Base-by-base conservation (phyloP, 306 rosid genomes). In the Nissolia schottii region DNA sequence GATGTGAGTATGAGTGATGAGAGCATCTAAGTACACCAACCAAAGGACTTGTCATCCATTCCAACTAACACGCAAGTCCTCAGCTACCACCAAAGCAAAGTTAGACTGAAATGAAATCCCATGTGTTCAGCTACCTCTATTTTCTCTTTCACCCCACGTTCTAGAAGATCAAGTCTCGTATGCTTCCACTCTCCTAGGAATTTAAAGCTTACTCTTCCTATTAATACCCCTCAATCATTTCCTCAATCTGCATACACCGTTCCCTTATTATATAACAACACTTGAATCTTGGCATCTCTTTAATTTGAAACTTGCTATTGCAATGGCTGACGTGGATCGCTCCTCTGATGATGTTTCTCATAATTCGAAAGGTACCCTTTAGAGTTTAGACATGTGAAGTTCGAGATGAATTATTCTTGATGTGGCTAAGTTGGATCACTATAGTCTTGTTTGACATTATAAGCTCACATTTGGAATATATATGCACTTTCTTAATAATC, bases 11-110 rank as follows among this genome's bases (percentile, higher is more conserved):
- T 14, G 18, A 25, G 6, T 27, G 24, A n/a, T n/a, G n/a, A n/a
- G n/a, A 45, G 51, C 69, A 40, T 1, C 43, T 37, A 38, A n/a
- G n/a, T n/a, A 16, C 43, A 40, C 5, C 48, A 14, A n/a, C n/a
- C 59, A 34, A 2, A 13, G 20, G 45, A 55, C 32, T 46, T 57
- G 45, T 41, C 13, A 24, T 31, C 11, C 13, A 67, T 6, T 20
- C 82, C 84, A 79, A 67, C 90, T 15, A 74, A 83, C 85, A 53
- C 73, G 13, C 24, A 19, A 67, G 79, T 32, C 19, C 38, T 72
- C 93, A 90, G 66, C 96, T 38, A 90, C 92, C 93, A 22, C n/a
- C n/a, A n/a, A n/a, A 81, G 75, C 82, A 78, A 78, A 73, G 89
- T 73, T 69, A 63, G 40, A 76, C 64, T 5, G 6, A 3, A 56